Evolutionary conservation across 2,329 filamentous ascomycete species (phyloP), one percentile per base, ranked within the genome.

Genomic region (Hymenoscyphus fructigenus): DNA sequence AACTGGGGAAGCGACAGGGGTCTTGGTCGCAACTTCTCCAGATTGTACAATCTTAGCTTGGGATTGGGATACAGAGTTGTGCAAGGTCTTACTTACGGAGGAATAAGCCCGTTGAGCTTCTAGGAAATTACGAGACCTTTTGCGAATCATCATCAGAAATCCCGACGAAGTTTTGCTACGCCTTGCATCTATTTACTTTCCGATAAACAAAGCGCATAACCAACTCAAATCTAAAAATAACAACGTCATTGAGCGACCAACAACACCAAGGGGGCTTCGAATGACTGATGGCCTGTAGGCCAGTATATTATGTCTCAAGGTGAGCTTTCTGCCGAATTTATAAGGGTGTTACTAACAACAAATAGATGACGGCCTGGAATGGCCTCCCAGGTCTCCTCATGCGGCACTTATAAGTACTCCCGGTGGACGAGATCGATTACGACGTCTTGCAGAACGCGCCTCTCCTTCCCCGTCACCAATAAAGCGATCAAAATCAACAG

Each of bases 341-440:
- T 64, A 72, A 66, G 60, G 66, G 41, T 41, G 57, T 57, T 60
- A 60, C 57, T 71, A 53, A 70, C 57, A 23, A 47, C 14, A 53
- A 12, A 60, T 75, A 78, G 71, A 75, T 38, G 70, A 64, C 29
- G 62, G 80, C 66, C 77, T 81, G 56, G 84, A 88, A 77, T 91
- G 88, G 88, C 88, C 88, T 20, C 88, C 88, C 26, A 81, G 84
- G 75, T 90, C 87, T 63, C 88, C 88, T 53, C 85, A 85, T 75
- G 87, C 90, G 74, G 87, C 81, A 60, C 81, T 90, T 23, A 74
- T 88, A 44, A 83, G 84, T 75, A 88, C 93, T 3, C 94, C 94
- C 0, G 87, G 89, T 69, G 94, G 93, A 61, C 89, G 93, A 72
- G 87, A 89, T 75, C 89, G 88, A 75, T 87, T 92, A 73, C 85